phyloP scores from a whole-genome alignment of 805 yeast species.

The Lipomyces mesembrius region DNA sequence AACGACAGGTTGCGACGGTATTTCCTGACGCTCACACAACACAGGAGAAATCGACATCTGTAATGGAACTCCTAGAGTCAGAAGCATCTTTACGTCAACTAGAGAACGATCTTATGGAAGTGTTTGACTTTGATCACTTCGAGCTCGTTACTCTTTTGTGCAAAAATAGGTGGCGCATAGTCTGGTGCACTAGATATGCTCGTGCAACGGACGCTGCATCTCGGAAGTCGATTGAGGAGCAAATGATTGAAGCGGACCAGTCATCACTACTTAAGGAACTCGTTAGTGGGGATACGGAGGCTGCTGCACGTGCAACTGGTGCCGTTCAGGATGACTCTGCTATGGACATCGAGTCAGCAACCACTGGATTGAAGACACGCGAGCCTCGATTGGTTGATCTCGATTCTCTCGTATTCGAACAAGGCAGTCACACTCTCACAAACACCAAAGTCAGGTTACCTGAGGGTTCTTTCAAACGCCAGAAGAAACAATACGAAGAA shows the following conservation, averaged over 20 bases:
- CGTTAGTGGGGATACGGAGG: conserved; percentile 40
- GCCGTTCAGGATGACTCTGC: conserved; percentile 41
- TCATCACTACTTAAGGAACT: conserved; percentile 52
- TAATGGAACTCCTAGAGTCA: conserved; percentile 51
- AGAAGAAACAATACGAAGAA: conserved; percentile 78
- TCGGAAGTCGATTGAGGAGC: conserved; percentile 47
- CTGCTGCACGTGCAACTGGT: conserved; percentile 34
- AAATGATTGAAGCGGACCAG: conserved; percentile 54
- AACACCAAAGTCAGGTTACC: conserved; percentile 74
- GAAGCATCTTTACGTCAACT: conserved; percentile 50
- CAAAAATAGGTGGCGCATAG: conserved; percentile 56
- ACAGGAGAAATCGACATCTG: conserved; percentile 50
- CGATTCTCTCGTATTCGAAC: conserved; percentile 65
- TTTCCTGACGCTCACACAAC: conserved; percentile 50
- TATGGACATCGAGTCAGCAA: conserved; percentile 11
- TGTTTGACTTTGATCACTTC: conserved; percentile 57
- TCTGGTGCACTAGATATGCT: conserved; percentile 59
- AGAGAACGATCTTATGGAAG: conserved; percentile 59
- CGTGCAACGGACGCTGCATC: conserved; percentile 49
- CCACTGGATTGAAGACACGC: conserved; percentile 16
- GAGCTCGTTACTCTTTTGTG: conserved; percentile 56
- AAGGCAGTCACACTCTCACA: conserved; percentile 72
- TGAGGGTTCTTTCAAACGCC: conserved; percentile 77
- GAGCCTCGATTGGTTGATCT: conserved; percentile 63
- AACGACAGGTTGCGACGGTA: conserved; percentile 52